A percentile compares a stretch with the other conserved stretches of the same genome.
Evolutionary conservation across 2,329 filamentous ascomycete species (phyloP).

Genomic region (Exophiala oligosperma): DNA sequence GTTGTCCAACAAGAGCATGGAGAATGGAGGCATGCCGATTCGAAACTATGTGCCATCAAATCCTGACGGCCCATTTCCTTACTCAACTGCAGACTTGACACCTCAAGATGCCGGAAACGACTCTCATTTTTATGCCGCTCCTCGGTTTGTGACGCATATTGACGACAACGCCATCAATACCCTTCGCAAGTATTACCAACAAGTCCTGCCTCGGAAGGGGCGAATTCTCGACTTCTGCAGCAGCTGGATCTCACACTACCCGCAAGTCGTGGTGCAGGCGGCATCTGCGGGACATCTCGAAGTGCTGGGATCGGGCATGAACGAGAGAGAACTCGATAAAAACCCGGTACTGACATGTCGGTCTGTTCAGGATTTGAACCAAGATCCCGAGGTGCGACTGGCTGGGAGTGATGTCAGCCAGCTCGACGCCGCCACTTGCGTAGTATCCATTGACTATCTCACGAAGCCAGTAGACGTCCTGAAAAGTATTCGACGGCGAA

Average conservation of each 20-base stretch:
- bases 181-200: slow-evolving; percentile 49
- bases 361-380: slow-evolving; percentile 49
- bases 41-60: slow-evolving; percentile 24
- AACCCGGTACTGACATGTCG: slow-evolving; percentile 40
- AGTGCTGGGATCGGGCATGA: slow-evolving; percentile 53
- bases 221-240: slow-evolving; percentile 52
- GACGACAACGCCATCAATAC: slow-evolving; percentile 50
- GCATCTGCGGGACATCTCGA: slow-evolving; percentile 33
- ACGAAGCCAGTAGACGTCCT: slow-evolving; percentile 49
- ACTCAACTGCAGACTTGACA: slow-evolving; percentile 27
- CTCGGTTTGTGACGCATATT: slow-evolving; percentile 56
- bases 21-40: neutral
- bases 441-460: slow-evolving; percentile 55
- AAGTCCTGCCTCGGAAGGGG: slow-evolving; percentile 42
- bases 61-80: slow-evolving; percentile 27
- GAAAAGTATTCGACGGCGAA: slow-evolving; percentile 39
- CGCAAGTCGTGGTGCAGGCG: slow-evolving; percentile 31
- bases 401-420: neutral
- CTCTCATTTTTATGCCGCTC: slow-evolving; percentile 31
- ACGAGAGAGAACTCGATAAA: slow-evolving; percentile 43
- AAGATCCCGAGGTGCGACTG: slow-evolving; percentile 33
- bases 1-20: slow-evolving; percentile 17
- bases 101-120: slow-evolving; percentile 30
- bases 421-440: slow-evolving; percentile 51
- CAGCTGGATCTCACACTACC: slow-evolving; percentile 52